Percentiles rank a stretch among this genome's conserved stretches.
phyloP scores from a whole-genome alignment of 2,329 filamentous ascomycete species.

The Colletotrichum siamense region DNA sequence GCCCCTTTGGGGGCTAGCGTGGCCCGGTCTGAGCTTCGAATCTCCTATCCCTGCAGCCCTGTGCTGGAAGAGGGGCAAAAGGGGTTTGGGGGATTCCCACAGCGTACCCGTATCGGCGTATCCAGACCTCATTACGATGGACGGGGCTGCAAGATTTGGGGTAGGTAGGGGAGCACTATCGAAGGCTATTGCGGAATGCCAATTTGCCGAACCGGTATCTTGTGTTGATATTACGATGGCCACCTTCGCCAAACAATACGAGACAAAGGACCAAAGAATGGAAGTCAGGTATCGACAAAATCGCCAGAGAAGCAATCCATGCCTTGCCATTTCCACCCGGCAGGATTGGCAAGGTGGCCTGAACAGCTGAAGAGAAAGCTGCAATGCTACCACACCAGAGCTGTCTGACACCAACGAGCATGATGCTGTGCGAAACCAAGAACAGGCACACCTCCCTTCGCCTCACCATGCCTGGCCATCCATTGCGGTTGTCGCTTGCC shows the following conservation, averaged over 20 bases:
- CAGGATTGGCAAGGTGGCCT: not conserved
- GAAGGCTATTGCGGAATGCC: slow-evolving; percentile 2
- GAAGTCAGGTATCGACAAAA: not conserved
- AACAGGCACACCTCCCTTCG: not conserved
- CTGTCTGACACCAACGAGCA: not conserved
- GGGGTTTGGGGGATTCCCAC: not conserved
- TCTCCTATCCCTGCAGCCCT: slow-evolving; percentile 8
- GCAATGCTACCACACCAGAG: not conserved
- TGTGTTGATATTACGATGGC: not conserved
- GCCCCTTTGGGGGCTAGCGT: not conserved
- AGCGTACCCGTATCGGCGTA: not conserved
- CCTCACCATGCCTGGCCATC: not conserved
- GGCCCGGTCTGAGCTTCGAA: not conserved
- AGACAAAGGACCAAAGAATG: not conserved
- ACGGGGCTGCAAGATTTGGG: not conserved
- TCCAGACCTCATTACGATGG: not conserved
- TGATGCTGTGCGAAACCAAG: not conserved
- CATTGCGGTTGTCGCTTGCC: not conserved
- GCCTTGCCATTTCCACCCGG: not conserved
- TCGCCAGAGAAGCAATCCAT: not conserved
- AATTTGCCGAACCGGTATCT: not conserved
- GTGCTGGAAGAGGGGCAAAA: slow-evolving; percentile 6
- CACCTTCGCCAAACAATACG: not conserved
- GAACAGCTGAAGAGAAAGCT: not conserved
- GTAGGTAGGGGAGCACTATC: not conserved